These are phyloP conservation scores for Tylopilus sp. DNA, from an alignment of 1,284 basidiomycete genomes.

Conservation along the genomic window DNA sequence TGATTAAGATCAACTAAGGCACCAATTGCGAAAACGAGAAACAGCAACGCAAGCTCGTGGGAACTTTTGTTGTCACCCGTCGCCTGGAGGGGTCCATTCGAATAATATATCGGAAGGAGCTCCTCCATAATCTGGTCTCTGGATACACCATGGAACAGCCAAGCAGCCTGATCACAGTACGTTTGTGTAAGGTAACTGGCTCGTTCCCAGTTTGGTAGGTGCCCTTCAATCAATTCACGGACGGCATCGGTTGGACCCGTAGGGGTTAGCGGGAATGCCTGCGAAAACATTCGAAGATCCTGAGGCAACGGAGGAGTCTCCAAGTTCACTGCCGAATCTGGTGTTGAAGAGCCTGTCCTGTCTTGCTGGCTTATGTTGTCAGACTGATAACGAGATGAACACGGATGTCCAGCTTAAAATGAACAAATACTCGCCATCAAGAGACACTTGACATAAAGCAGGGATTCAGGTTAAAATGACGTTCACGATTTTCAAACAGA, in stretches of 20 bases:
- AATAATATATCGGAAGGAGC: conserved; percentile 47
- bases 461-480: conserved; percentile 10
- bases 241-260: conserved; percentile 46
- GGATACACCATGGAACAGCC: conserved; percentile 54
- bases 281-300: conserved; percentile 52
- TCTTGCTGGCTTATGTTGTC: conserved; percentile 22
- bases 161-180: conserved; percentile 55
- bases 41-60: conserved; percentile 57
- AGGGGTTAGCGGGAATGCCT: conserved; percentile 62
- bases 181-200: conserved; percentile 46
- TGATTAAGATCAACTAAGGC: conserved; percentile 46
- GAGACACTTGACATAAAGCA: conserved; percentile 28
- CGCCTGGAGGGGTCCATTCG: conserved; percentile 25
- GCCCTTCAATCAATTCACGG: conserved; percentile 46
- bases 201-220: conserved; percentile 48
- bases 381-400: conserved; percentile 24
- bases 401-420: background rate
- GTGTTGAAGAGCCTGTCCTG: conserved; percentile 20
- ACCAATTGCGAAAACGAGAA: conserved; percentile 61
- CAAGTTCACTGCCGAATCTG: conserved; percentile 35
- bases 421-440: conserved; percentile 28
- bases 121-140: conserved; percentile 51
- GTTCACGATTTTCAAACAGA: background rate
- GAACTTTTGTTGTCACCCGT: conserved; percentile 37
- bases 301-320: conserved; percentile 35